Conservation (phyloP, 805 yeast genomes). For the Candida methanosorbosa region DNA sequence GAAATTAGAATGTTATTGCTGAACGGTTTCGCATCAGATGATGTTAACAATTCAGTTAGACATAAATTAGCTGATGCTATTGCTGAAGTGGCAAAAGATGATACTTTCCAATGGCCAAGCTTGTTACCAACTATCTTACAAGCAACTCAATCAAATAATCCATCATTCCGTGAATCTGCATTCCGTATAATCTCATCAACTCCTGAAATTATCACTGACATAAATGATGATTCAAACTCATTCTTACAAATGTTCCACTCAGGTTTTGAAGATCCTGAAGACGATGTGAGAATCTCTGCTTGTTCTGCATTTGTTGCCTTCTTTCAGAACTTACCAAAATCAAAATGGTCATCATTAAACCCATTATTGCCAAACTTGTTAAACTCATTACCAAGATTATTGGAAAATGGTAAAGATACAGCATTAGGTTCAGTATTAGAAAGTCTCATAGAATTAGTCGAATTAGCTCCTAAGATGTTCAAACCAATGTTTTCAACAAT, state of each 20-base stretch:
- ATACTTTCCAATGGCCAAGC: constrained; percentile 64
- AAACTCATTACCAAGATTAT: constrained; percentile 78
- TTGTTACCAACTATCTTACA: constrained; percentile 65
- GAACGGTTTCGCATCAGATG: constrained; percentile 63
- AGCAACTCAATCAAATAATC: constrained; percentile 38
- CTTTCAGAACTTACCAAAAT: constrained; percentile 73
- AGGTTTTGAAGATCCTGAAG: constrained; percentile 75
- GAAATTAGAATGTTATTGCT: constrained; percentile 62
- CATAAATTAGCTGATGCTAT: constrained; percentile 93
- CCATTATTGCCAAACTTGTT: constrained; percentile 76
- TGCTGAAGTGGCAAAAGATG: constrained; percentile 80
- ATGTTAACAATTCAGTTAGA: constrained; percentile 60
- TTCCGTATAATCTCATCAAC: constrained; percentile 82
- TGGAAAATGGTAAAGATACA: constrained; percentile 68
- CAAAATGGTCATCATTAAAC: constrained; percentile 67
- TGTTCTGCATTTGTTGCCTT: constrained; percentile 89
- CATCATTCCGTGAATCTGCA: constrained; percentile 75
- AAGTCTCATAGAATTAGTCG: constrained; percentile 81
- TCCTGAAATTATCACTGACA: constrained; percentile 60
- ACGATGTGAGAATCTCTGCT: constrained; percentile 83
- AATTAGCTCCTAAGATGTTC: constrained; percentile 91
- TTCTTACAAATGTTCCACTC: constrained; percentile 59
- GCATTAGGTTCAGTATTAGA: constrained; percentile 86
- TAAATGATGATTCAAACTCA: constrained; percentile 22
- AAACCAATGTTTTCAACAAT: constrained; percentile 85